Conservation (phyloP, 2,329 filamentous ascomycete species). For the Aureobasidium leucospermi region DNA sequence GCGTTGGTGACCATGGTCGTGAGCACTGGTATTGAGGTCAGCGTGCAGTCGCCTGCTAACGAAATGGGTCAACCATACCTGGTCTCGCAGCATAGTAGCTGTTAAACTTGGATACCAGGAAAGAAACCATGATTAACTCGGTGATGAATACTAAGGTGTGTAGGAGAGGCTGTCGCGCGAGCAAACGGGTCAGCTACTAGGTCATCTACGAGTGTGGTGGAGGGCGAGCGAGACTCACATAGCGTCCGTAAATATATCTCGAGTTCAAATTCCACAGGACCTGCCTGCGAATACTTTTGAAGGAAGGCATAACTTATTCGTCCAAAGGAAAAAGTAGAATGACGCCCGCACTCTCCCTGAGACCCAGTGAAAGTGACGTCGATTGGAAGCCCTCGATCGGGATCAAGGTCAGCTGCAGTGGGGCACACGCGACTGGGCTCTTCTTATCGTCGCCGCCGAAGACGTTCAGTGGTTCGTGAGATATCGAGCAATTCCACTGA, state of each 20-base stretch:
- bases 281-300: conserved; percentile 32
- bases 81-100: conserved; percentile 87
- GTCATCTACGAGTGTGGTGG: background rate
- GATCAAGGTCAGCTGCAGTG: conserved; percentile 3
- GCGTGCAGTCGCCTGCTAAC: background rate
- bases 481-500: background rate
- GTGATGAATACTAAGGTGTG: conserved; percentile 78
- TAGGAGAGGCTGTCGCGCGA: conserved; percentile 63
- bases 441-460: background rate
- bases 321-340: conserved; percentile 8
- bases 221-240: conserved; percentile 50
- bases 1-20: conserved; percentile 99
- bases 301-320: conserved; percentile 38
- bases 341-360: conserved; percentile 1
- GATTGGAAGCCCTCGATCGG: background rate
- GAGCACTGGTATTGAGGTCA: conserved; percentile 52
- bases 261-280: conserved; percentile 48
- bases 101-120: conserved; percentile 83
- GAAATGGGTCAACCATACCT: conserved; percentile 42
- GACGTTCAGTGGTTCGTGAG: background rate
- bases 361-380: background rate
- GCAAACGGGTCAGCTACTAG: background rate
- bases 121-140: conserved; percentile 78
- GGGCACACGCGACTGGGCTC: background rate
- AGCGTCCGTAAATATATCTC: conserved; percentile 65